Evolutionary conservation across 305 asterid species (phyloP).

Genomic region (Fraxinus sp.): DNA sequence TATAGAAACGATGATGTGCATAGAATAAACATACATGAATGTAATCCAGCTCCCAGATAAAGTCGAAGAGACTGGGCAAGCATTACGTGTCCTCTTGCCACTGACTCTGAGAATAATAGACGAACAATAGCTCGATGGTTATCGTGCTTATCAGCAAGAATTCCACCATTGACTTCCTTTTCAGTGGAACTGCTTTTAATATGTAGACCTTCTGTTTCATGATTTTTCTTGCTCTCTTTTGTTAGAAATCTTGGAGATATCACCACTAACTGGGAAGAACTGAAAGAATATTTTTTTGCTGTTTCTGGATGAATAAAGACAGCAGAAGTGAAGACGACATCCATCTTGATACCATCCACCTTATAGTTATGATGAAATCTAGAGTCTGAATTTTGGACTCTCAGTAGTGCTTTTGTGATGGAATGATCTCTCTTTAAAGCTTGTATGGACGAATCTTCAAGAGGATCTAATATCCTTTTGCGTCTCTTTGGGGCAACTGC

Average conservation of each 20-base stretch:
- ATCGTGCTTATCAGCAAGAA: slow-evolving; percentile 36
- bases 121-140: slow-evolving; percentile 41
- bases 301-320: slow-evolving; percentile 85
- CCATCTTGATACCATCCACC: slow-evolving; percentile 55
- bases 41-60: slow-evolving; percentile 76
- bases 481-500: slow-evolving; percentile 96
- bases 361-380: slow-evolving; percentile 46
- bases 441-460: slow-evolving; percentile 37
- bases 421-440: slow-evolving; percentile 37
- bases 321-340: slow-evolving; percentile 69
- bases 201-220: slow-evolving; percentile 32
- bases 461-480: slow-evolving; percentile 36
- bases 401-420: slow-evolving; percentile 60
- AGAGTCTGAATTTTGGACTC: slow-evolving; percentile 68
- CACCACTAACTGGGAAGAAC: slow-evolving; percentile 58
- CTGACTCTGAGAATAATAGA: slow-evolving; percentile 65
- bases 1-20: neutral
- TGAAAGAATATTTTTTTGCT: slow-evolving; percentile 58
- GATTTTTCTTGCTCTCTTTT: slow-evolving; percentile 45
- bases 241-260: slow-evolving; percentile 50
- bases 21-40: slow-evolving; percentile 70
- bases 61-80: slow-evolving; percentile 77
- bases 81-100: slow-evolving; percentile 91
- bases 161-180: slow-evolving; percentile 50
- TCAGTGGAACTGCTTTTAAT: slow-evolving; percentile 40